Evolutionary conservation across 225 moss, liverwort and hornwort genomes (phyloP).

Genomic region (Bryum argenteum): DNA sequence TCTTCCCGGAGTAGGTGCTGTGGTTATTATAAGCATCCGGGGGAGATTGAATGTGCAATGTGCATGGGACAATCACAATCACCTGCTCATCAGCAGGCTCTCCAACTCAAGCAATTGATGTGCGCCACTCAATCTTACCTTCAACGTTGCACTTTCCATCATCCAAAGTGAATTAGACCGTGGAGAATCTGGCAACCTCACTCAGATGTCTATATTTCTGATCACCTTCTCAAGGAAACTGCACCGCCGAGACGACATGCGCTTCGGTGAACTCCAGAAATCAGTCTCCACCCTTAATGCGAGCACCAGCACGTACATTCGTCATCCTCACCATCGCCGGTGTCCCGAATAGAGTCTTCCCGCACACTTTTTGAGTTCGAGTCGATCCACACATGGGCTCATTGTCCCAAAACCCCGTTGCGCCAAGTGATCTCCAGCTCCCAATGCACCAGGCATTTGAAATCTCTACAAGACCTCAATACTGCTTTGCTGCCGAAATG

Average conservation of each 20-base stretch:
- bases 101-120: too few species aligned
- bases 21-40: too few species aligned
- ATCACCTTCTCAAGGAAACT: constrained; percentile 17
- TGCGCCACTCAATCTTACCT: too few species aligned
- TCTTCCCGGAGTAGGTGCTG: too few species aligned
- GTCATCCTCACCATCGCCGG: constrained; percentile 23
- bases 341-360: constrained; percentile 21
- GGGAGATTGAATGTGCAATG: too few species aligned
- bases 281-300: background rate
- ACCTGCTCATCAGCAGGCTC: too few species aligned
- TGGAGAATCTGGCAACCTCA: background rate
- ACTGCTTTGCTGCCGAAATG: background rate
- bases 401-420: background rate
- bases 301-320: constrained; percentile 12
- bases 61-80: too few species aligned
- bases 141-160: too few species aligned
- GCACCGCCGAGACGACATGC: constrained; percentile 6
- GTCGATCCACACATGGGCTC: constrained; percentile 33
- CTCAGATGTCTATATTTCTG: constrained; percentile 31
- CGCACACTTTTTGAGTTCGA: constrained; percentile 41
- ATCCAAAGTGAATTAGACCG: too few species aligned
- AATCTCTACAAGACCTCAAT: background rate
- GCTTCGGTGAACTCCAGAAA: constrained; percentile 31
- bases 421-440: constrained; percentile 38
- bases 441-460: background rate